Evolutionary conservation across 148 eudicot genomes (phyloP).

Genomic region (Spergularia bocconei): DNA sequence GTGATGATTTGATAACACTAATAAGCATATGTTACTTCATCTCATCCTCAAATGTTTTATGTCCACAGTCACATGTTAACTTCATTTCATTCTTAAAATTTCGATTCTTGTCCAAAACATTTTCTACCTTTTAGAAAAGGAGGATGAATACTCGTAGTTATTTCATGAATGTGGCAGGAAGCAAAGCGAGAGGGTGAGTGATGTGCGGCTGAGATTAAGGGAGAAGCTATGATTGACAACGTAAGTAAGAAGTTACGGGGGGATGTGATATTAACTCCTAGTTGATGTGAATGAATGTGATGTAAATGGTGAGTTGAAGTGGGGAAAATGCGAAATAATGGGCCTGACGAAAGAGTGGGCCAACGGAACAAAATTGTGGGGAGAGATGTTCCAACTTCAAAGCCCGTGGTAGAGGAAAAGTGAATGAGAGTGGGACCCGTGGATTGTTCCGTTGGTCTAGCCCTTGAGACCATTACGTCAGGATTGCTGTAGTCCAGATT

Average conservation of each 20-base stretch:
- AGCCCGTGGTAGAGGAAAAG: background rate
- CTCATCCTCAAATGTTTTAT: too few relatives aligned
- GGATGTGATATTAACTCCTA: background rate
- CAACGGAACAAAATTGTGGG: slow-evolving; percentile 5
- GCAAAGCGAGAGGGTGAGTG: slow-evolving; percentile 5
- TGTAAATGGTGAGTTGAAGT: background rate
- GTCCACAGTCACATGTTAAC: too few relatives aligned
- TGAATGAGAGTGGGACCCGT: background rate
- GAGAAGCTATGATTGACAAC: background rate
- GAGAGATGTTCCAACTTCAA: background rate
- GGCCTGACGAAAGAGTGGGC: slow-evolving; percentile 14
- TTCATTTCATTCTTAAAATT: too few relatives aligned
- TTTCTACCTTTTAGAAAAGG: too few relatives aligned
- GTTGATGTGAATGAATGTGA: background rate
- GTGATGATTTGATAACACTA: too few relatives aligned
- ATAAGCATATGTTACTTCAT: too few relatives aligned
- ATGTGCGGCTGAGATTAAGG: slow-evolving; percentile 20
- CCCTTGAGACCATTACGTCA: background rate
- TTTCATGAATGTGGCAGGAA: background rate
- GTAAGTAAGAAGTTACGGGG: background rate
- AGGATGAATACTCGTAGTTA: too few relatives aligned
- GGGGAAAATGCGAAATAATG: background rate
- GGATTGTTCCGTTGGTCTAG: slow-evolving; percentile 16
- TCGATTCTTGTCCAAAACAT: too few relatives aligned
- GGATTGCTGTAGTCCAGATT: slow-evolving; percentile 3